Evolutionary conservation across 345 rosid genomes (phyloP).

Genomic region (Reutealis trisperma): DNA sequence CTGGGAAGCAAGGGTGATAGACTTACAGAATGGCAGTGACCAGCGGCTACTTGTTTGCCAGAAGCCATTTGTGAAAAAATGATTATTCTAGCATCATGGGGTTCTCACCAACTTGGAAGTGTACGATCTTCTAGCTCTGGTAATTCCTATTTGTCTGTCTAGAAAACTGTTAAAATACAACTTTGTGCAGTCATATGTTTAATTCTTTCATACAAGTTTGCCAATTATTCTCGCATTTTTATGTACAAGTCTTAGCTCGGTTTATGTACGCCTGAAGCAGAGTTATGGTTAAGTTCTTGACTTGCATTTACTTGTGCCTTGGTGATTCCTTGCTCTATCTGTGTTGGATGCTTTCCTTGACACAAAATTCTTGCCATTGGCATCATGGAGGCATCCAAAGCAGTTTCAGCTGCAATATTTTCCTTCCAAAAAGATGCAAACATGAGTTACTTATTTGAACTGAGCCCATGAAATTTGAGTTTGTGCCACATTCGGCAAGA

Average conservation of each 20-base stretch:
- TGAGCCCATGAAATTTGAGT: not conserved
- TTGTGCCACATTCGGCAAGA: not conserved
- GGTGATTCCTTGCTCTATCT: not conserved
- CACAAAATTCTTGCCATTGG: not conserved
- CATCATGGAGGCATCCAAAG: not conserved
- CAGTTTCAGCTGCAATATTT: not conserved
- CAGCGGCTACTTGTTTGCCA: constrained; percentile 95
- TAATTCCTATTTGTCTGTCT: constrained; percentile 30
- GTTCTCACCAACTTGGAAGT: constrained; percentile 23
- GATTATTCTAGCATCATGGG: constrained; percentile 33
- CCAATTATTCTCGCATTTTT: not conserved
- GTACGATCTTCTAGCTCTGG: constrained; percentile 44
- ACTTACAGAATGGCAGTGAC: constrained; percentile 92
- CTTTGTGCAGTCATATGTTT: not conserved
- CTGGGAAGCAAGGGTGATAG: constrained; percentile 99
- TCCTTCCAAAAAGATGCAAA: no score
- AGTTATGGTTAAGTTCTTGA: not conserved
- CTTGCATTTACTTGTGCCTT: not conserved
- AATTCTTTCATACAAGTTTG: not conserved
- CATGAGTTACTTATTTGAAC: not conserved
- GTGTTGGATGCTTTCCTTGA: constrained; percentile 2
- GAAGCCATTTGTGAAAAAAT: constrained; percentile 82
- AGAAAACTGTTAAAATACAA: not conserved
- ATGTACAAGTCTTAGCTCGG: not conserved
- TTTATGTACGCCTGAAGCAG: not conserved